These are phyloP conservation scores for Tylopilus rubrobrunneus DNA, from an alignment of 768 basidiomycete genomes.

Conservation along the genomic window DNA sequence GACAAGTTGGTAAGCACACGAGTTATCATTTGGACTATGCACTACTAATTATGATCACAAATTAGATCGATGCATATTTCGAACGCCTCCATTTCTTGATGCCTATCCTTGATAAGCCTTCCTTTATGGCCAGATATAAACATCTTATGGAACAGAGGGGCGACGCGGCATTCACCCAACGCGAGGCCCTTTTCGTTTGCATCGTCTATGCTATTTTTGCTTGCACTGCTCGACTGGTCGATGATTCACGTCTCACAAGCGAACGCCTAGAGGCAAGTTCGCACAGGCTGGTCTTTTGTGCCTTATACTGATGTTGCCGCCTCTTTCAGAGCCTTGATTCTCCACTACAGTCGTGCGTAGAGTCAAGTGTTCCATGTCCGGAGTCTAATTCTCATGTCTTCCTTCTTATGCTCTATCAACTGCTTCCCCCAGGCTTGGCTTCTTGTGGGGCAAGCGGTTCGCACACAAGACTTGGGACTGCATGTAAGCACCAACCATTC, in stretches of 20 bases:
- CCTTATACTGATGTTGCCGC: neutral
- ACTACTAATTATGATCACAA: slow-evolving; percentile 22
- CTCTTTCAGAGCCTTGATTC: slow-evolving; percentile 66
- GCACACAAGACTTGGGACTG: slow-evolving; percentile 87
- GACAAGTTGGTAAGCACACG: slow-evolving; percentile 70
- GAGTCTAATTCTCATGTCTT: slow-evolving; percentile 83
- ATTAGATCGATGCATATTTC: slow-evolving; percentile 84
- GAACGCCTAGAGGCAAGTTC: slow-evolving; percentile 62
- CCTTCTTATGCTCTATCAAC: slow-evolving; percentile 89
- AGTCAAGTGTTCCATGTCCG: slow-evolving; percentile 86
- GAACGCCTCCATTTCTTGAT: slow-evolving; percentile 81
- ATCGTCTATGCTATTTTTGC: slow-evolving; percentile 88
- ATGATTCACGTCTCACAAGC: slow-evolving; percentile 63
- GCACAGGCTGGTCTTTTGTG: neutral
- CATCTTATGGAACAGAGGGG: slow-evolving; percentile 68
- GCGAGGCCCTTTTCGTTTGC: slow-evolving; percentile 73
- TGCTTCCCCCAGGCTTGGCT: slow-evolving; percentile 95
- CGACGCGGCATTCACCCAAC: slow-evolving; percentile 49
- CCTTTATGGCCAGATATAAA: slow-evolving; percentile 70
- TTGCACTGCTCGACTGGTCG: slow-evolving; percentile 76
- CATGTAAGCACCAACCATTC: slow-evolving; percentile 58
- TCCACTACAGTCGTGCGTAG: slow-evolving; percentile 87
- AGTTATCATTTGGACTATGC: slow-evolving; percentile 11
- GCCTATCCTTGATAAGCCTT: slow-evolving; percentile 83
- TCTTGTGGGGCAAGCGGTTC: slow-evolving; percentile 84